Evolutionary conservation across 192 early-diverging fungal genomes (phyloP).

Genomic region (Backusella mclennaniae): DNA sequence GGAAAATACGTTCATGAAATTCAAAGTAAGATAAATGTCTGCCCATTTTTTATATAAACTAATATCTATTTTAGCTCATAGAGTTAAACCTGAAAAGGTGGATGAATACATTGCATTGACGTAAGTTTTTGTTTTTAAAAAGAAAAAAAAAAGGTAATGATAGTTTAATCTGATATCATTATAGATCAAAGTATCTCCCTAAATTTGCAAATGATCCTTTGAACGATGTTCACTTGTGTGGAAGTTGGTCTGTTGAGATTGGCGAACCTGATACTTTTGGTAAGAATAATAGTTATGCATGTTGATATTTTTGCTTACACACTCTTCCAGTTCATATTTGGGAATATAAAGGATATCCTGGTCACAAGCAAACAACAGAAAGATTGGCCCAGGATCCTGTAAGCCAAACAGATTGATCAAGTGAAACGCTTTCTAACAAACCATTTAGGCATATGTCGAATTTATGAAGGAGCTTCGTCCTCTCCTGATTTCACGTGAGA

Average conservation of each 20-base stretch:
- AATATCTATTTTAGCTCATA: slow-evolving; percentile 54
- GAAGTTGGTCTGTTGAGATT: slow-evolving; percentile 87
- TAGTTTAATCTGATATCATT: too few species aligned
- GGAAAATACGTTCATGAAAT: slow-evolving; percentile 93
- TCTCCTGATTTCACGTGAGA: slow-evolving; percentile 75
- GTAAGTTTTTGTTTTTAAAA: slow-evolving; percentile 34
- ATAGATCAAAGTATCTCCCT: slow-evolving; percentile 71
- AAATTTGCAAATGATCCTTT: slow-evolving; percentile 72
- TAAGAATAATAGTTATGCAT: slow-evolving; percentile 17
- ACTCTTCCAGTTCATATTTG: slow-evolving; percentile 76
- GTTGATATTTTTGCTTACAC: too few species aligned
- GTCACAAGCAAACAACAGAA: slow-evolving; percentile 68
- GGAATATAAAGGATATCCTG: slow-evolving; percentile 92
- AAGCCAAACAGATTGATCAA: slow-evolving; percentile 3
- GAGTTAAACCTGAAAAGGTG: slow-evolving; percentile 81
- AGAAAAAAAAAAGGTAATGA: too few species aligned
- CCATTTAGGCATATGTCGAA: slow-evolving; percentile 52
- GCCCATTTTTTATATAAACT: too few species aligned
- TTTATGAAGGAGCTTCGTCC: slow-evolving; percentile 66
- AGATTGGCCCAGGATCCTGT: slow-evolving; percentile 62
- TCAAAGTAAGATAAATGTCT: slow-evolving; percentile 49
- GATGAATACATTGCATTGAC: slow-evolving; percentile 81
- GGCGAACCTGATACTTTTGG: slow-evolving; percentile 84
- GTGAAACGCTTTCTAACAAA: neutral
- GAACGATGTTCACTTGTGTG: slow-evolving; percentile 80